Conservation (phyloP, 352 stramenopile species). For the Globisporangium megalacanthum region DNA sequence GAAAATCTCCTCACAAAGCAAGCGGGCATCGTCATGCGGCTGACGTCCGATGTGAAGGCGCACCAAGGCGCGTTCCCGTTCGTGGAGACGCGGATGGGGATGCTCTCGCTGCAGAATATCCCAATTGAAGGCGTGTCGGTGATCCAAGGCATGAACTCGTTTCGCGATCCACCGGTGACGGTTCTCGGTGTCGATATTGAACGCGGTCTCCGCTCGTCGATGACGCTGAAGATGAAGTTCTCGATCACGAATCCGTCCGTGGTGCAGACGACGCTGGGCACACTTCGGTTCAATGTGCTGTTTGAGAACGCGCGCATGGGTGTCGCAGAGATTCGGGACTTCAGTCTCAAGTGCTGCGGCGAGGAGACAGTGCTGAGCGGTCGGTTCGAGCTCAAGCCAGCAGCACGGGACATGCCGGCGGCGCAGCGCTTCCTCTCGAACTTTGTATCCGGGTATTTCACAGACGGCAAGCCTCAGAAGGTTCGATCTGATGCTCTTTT, state of each 20-base stretch:
- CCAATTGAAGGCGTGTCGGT: slow-evolving; percentile 45
- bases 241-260: slow-evolving; percentile 66
- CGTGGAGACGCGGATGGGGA: slow-evolving; percentile 69
- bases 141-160: slow-evolving; percentile 69
- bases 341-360: slow-evolving; percentile 62
- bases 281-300: slow-evolving; percentile 46
- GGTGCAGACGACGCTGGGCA: slow-evolving; percentile 52
- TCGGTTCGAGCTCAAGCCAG: slow-evolving; percentile 56
- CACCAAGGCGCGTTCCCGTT: slow-evolving; percentile 60
- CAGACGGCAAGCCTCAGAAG: slow-evolving; percentile 51
- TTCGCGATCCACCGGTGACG: slow-evolving; percentile 51
- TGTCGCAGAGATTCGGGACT: slow-evolving; percentile 49
- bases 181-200: slow-evolving; percentile 65
- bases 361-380: slow-evolving; percentile 45
- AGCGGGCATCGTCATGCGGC: slow-evolving; percentile 50
- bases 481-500: slow-evolving; percentile 19
- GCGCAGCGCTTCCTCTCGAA: slow-evolving; percentile 73
- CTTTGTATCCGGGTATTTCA: slow-evolving; percentile 81
- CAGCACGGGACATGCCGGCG: slow-evolving; percentile 16
- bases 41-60: slow-evolving; percentile 25
- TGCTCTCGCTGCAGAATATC: slow-evolving; percentile 54
- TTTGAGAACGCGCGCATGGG: slow-evolving; percentile 46
- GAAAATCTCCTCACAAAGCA: slow-evolving; percentile 50
- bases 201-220: slow-evolving; percentile 30
- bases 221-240: slow-evolving; percentile 69